Conservation (phyloP, 805 yeast species). For the Metschnikowia dekortorum region DNA sequence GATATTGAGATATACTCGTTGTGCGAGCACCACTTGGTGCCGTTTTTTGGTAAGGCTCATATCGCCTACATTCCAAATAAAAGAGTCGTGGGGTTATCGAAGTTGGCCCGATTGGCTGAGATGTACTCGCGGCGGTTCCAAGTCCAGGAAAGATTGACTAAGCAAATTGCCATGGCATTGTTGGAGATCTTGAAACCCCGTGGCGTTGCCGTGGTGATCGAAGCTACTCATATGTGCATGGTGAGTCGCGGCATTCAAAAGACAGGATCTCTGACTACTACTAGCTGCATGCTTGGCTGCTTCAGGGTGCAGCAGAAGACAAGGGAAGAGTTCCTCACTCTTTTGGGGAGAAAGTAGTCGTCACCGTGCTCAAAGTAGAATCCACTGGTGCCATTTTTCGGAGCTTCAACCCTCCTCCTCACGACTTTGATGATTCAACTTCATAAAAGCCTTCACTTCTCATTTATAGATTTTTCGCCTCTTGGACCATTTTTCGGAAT, state of each 20-base stretch:
- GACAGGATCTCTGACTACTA: conserved; percentile 87
- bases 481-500: not conserved
- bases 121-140: conserved; percentile 94
- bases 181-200: conserved; percentile 87
- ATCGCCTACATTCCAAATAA: conserved; percentile 97
- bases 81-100: conserved; percentile 86
- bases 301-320: conserved; percentile 93
- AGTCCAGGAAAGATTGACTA: conserved; percentile 96
- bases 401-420: conserved; percentile 3
- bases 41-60: conserved; percentile 94
- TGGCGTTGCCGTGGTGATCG: conserved; percentile 98
- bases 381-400: not conserved
- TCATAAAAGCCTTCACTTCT: conserved; percentile 3
- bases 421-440: conserved; percentile 5
- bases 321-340: conserved; percentile 88
- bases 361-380: not conserved
- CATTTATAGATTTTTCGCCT: conserved; percentile 1
- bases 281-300: conserved; percentile 96
- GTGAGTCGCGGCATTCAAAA: conserved; percentile 97
- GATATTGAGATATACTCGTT: conserved; percentile 89
- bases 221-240: conserved; percentile 99
- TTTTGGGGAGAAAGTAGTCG: conserved; percentile 50
- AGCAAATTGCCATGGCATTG: conserved; percentile 95
- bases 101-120: conserved; percentile 92
- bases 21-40: conserved; percentile 97